Percentiles rank a stretch among this genome's conserved stretches.
These are phyloP conservation scores for Cryomyces minteri DNA, from an alignment of 495 filamentous ascomycete genomes.

Conservation along the genomic window DNA sequence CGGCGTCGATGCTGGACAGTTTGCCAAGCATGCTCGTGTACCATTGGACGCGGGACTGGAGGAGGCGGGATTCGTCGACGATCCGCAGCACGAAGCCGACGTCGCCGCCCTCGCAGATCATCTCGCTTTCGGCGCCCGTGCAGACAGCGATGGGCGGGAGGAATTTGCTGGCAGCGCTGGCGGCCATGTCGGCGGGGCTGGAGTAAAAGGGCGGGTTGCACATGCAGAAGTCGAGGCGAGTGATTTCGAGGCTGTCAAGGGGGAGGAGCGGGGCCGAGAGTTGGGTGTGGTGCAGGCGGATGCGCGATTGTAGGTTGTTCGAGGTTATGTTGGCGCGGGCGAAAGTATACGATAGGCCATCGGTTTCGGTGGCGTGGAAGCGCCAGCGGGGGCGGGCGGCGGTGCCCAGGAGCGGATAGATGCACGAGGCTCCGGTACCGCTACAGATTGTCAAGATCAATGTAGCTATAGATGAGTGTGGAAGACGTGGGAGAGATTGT, in stretches of 20 bases:
- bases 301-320: slow-evolving; percentile 47
- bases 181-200: slow-evolving; percentile 49
- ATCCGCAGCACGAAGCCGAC: slow-evolving; percentile 59
- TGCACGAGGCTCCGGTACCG: slow-evolving; percentile 77
- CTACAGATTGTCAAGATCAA: slow-evolving; percentile 12
- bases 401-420: slow-evolving; percentile 80
- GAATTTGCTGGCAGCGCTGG: slow-evolving; percentile 40
- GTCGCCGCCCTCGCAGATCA: slow-evolving; percentile 68
- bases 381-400: slow-evolving; percentile 43
- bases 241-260: slow-evolving; percentile 29
- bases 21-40: slow-evolving; percentile 89
- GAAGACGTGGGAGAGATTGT: background rate
- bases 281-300: slow-evolving; percentile 39
- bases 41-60: slow-evolving; percentile 52
- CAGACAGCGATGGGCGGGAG: slow-evolving; percentile 56
- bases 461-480: background rate
- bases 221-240: slow-evolving; percentile 68
- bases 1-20: slow-evolving; percentile 41
- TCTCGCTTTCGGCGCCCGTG: slow-evolving; percentile 67
- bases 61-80: slow-evolving; percentile 47
- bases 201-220: slow-evolving; percentile 90
- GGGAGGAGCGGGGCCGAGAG: slow-evolving; percentile 40
- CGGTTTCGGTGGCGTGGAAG: slow-evolving; percentile 42
- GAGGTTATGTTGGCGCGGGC: slow-evolving; percentile 41
- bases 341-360: slow-evolving; percentile 45